phyloP scores from a whole-genome alignment of 257 asterid species.

The Coffea eugenioides region DNA sequence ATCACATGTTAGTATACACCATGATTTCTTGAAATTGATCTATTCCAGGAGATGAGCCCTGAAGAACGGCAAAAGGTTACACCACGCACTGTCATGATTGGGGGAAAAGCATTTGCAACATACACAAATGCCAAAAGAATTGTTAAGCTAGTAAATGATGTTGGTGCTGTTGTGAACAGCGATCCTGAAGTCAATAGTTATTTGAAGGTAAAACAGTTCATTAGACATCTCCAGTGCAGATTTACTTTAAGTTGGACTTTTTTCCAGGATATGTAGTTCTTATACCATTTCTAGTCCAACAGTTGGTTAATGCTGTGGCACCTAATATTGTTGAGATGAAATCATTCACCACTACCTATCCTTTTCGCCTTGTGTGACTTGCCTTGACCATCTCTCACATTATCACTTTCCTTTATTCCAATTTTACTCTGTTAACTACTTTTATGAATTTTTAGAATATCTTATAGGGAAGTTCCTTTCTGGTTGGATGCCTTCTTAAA shows the following conservation, averaged over 20 bases:
- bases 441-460: not conserved
- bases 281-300: too few relatives aligned
- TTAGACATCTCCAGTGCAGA: not conserved
- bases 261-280: not conserved
- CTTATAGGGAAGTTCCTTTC: not conserved
- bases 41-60: conserved; percentile 90
- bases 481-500: not conserved
- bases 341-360: not conserved
- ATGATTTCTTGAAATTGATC: conserved; percentile 3
- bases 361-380: not conserved
- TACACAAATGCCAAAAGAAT: conserved; percentile 95
- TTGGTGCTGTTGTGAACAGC: conserved; percentile 85
- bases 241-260: not conserved
- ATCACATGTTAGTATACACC: not conserved
- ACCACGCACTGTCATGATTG: conserved; percentile 94
- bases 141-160: conserved; percentile 94
- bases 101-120: conserved; percentile 99
- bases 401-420: not conserved
- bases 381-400: not conserved
- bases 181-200: conserved; percentile 89
- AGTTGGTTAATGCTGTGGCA: not conserved
- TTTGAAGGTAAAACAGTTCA: conserved; percentile 56
- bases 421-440: not conserved
- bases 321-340: not conserved
- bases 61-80: conserved; percentile 73